phyloP scores from a whole-genome alignment of 225 moss, liverwort and hornwort genomes.

The Antitrichia curtipendula region DNA sequence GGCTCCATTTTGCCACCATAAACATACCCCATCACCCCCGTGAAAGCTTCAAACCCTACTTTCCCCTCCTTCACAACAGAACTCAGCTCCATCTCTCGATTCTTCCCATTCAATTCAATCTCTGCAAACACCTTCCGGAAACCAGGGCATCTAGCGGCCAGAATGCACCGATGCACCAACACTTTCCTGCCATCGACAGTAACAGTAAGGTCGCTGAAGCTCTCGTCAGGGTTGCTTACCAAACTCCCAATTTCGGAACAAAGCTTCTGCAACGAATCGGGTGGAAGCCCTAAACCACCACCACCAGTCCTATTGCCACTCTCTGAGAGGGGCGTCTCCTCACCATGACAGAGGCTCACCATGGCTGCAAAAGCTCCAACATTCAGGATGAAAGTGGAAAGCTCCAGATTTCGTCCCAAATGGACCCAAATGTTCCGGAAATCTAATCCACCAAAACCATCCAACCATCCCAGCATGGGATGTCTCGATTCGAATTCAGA shows the following conservation, averaged over 20 bases:
- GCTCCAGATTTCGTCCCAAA: not conserved
- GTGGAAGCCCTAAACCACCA: not conserved
- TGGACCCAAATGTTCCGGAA: not conserved
- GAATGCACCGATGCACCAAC: constrained; percentile 61
- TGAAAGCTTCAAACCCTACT: constrained; percentile 62
- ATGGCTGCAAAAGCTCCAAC: not conserved
- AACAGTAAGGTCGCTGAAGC: constrained; percentile 48
- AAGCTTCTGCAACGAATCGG: constrained; percentile 16
- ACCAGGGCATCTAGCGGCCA: constrained; percentile 57
- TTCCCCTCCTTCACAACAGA: constrained; percentile 27
- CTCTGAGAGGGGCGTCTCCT: not conserved
- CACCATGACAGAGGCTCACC: not conserved
- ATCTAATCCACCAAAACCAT: not conserved
- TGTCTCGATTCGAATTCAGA: not conserved
- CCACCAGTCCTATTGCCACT: not conserved
- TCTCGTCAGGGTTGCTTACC: constrained; percentile 7
- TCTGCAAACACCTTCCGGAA: constrained; percentile 31
- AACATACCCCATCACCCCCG: constrained; percentile 53
- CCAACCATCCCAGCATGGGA: not conserved
- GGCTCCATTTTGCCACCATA: constrained; percentile 58
- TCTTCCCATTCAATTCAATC: not conserved
- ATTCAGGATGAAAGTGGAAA: not conserved
- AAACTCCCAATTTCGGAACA: constrained; percentile 45
- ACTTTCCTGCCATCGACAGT: constrained; percentile 36
- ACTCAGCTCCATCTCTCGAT: constrained; percentile 20